Base-by-base conservation (phyloP, 768 basidiomycete genomes). In the Xerocomellus chrysenteron region DNA sequence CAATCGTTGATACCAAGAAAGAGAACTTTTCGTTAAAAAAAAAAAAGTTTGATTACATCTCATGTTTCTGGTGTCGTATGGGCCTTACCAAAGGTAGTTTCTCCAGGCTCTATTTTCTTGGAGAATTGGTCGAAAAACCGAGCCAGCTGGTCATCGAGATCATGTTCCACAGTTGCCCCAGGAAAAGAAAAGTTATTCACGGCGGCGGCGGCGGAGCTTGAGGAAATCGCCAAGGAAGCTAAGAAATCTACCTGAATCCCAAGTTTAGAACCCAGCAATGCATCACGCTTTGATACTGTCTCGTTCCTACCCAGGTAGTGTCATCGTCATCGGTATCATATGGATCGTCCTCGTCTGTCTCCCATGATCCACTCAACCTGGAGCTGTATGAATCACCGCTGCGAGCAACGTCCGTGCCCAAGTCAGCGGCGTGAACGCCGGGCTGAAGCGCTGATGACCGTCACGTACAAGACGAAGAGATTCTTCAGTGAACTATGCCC, bases 381-480 rank as follows among this genome's bases (percentile, higher is more conserved):
- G 58, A 59, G 28, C 58, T 59, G 51, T 59, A 59, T 14, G 58
- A 59, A 35, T 60, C 59, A 1, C 59, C 58, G 4, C 57, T 56
- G 24, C n/a, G 9, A 45, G 14, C 35, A n/a, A 42, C 40, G 32
- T 14, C 28, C 44, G n/a, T 19, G 10, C 21, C 21, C 8, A 3
- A n/a, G 21, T 32, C 36, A 56, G 28, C 17, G 4, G 30, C 21
- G 21, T 21, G 8, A 30, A 30, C 19, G n/a, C 7, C 4, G 2
- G 24, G 21, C 19, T 42, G 30, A 39, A 28, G 24, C 12, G 10
- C 19, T 12, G 17, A 28, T 2, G 42, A 21, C 24, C 12, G 33
- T 37, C 5, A 60, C 44, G 9, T 40, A 60, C 58, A 60, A 60
- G 19, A 54, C 59, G 24, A 60, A 19, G 24, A 60, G 39, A 33